Percentiles rank a stretch among this genome's conserved stretches.
These are phyloP conservation scores for Tylopilus plumbeoviolaceoides DNA, from an alignment of 768 basidiomycete species.

Conservation along the genomic window DNA sequence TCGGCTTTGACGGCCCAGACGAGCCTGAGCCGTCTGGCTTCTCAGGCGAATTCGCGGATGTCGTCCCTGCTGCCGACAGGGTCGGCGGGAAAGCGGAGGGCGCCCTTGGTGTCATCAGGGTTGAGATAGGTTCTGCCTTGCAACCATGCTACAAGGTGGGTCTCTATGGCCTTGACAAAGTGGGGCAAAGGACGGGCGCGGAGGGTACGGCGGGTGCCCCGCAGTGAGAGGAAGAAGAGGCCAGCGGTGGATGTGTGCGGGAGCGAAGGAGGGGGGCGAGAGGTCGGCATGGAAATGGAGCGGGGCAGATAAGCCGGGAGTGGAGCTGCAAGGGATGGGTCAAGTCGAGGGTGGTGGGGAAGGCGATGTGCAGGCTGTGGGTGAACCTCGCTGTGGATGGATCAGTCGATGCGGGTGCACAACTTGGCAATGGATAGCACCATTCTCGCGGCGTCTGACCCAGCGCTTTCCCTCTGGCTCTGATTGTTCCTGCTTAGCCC, in stretches of 20 bases:
- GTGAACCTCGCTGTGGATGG: constrained; percentile 54
- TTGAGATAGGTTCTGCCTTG: constrained; percentile 51
- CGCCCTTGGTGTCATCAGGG: constrained; percentile 40
- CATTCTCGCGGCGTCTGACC: constrained; percentile 73
- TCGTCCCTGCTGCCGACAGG: constrained; percentile 49
- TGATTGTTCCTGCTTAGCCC: constrained; percentile 38
- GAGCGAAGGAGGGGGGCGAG: constrained; percentile 38
- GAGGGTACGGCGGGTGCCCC: constrained; percentile 68
- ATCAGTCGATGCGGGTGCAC: constrained; percentile 1
- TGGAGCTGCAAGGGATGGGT: constrained; percentile 42
- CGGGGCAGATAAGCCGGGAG: constrained; percentile 69
- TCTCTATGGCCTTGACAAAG: constrained; percentile 67
- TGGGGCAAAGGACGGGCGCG: constrained; percentile 47
- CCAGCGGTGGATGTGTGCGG: constrained; percentile 63
- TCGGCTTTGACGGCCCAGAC: constrained; percentile 57
- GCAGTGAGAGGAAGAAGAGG: constrained; percentile 70
- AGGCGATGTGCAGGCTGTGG: constrained; percentile 67
- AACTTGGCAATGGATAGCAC: constrained; percentile 41
- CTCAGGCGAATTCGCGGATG: constrained; percentile 63
- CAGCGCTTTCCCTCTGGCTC: constrained; percentile 78
- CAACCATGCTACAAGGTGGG: constrained; percentile 62
- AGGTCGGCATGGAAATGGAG: constrained; percentile 47
- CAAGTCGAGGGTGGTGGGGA: constrained; percentile 59
- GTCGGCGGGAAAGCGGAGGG: constrained; percentile 35
- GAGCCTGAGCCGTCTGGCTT: constrained; percentile 60